phyloP scores from a whole-genome alignment of 495 filamentous ascomycete genomes.

The Tuber umbilicatum region DNA sequence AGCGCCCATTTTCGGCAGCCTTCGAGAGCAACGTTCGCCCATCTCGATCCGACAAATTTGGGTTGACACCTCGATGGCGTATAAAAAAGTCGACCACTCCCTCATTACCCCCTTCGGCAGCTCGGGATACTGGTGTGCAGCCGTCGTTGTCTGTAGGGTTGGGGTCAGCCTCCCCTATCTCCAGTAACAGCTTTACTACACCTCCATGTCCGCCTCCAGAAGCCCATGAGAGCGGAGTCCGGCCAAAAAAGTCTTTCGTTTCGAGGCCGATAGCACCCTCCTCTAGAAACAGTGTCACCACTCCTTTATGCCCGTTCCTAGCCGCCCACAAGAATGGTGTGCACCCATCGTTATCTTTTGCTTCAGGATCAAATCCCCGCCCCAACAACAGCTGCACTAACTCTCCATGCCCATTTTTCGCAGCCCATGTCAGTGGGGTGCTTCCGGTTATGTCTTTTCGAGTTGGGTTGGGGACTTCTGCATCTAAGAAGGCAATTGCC shows the following conservation, averaged over 20 bases:
- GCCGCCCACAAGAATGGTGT: conserved; percentile 30
- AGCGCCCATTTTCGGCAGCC: conserved; percentile 23
- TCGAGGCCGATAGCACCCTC: conserved; percentile 10
- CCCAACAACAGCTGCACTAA: conserved; percentile 32
- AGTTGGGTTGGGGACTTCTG: background rate
- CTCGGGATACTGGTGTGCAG: conserved; percentile 11
- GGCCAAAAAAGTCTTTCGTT: conserved; percentile 6
- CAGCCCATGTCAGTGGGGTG: conserved; percentile 39
- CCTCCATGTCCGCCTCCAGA: conserved; percentile 33
- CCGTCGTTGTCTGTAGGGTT: conserved; percentile 1
- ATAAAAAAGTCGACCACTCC: conserved; percentile 13
- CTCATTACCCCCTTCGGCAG: conserved; percentile 22
- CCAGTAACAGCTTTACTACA: conserved; percentile 32
- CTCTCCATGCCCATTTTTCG: conserved; percentile 24
- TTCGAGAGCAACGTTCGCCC: conserved; percentile 26
- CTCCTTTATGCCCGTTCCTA: conserved; percentile 11
- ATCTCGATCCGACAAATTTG: conserved; percentile 9
- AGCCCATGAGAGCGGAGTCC: conserved; percentile 45
- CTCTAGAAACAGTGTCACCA: conserved; percentile 16
- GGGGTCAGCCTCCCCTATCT: conserved; percentile 9
- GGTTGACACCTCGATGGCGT: background rate
- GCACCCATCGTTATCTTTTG: background rate
- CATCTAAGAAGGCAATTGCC: background rate
- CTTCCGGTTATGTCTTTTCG: conserved; percentile 24
- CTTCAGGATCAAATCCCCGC: conserved; percentile 14